A percentile compares a stretch with the other conserved stretches of the same genome.
These are phyloP conservation scores for Bruguiera hainesii DNA, from an alignment of 441 rosid genomes.

Conservation along the genomic window DNA sequence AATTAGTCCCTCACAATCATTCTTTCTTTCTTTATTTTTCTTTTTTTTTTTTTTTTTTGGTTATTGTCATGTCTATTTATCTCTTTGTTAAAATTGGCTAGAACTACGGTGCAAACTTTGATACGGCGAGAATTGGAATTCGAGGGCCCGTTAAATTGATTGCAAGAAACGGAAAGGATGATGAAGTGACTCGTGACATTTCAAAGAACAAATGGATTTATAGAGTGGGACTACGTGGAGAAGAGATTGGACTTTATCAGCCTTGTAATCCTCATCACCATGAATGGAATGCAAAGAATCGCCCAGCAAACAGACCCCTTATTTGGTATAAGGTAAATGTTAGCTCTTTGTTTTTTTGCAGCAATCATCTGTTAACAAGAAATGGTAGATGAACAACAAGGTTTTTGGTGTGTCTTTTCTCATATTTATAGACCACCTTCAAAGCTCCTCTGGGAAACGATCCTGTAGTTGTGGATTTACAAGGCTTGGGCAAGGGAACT, in stretches of 20 bases:
- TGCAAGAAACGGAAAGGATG: constrained; percentile 21
- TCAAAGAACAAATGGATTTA: constrained; percentile 53
- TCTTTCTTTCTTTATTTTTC: too few relatives aligned
- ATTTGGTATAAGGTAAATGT: constrained; percentile 45
- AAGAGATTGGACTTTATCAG: constrained; percentile 6
- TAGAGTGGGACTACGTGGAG: constrained; percentile 41
- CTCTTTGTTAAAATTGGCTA: neutral
- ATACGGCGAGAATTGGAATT: constrained; percentile 36
- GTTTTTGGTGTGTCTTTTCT: too few relatives aligned
- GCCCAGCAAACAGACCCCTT: constrained; percentile 25
- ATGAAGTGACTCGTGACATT: constrained; percentile 37
- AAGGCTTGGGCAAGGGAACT: constrained; percentile 59
- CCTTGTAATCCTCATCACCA: neutral
- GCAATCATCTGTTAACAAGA: too few relatives aligned
- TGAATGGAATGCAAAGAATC: constrained; percentile 16
- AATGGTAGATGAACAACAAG: too few relatives aligned
- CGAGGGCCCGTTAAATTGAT: constrained; percentile 40
- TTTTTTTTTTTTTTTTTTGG: too few relatives aligned
- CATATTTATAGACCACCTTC: constrained; percentile 33
- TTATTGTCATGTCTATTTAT: too few relatives aligned
- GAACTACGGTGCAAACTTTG: constrained; percentile 52
- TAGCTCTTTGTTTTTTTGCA: too few relatives aligned
- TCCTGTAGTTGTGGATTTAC: constrained; percentile 53
- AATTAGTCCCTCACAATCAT: too few relatives aligned
- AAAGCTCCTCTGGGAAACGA: constrained; percentile 46